These are phyloP conservation scores for Dendryphion nanum DNA, from an alignment of 2,329 filamentous ascomycete genomes.

Conservation along the genomic window DNA sequence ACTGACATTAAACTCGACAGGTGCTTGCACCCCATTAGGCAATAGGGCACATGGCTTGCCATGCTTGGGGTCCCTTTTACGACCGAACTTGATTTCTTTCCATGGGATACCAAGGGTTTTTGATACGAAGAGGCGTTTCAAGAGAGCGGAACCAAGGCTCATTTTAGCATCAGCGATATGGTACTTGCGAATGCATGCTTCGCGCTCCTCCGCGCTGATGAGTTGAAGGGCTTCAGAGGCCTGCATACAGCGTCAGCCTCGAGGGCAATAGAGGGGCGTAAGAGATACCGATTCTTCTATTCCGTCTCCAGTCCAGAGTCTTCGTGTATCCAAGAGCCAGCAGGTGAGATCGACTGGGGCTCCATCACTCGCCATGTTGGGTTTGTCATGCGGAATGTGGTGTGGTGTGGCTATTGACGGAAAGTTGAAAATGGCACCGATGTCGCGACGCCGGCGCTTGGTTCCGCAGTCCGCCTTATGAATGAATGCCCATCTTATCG, in stretches of 20 bases:
- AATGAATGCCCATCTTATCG: background rate
- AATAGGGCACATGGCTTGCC: slow-evolving; percentile 53
- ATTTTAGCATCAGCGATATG: slow-evolving; percentile 72
- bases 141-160: slow-evolving; percentile 67
- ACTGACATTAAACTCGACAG: slow-evolving; percentile 71
- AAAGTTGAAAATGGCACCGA: too few relatives aligned
- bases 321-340: slow-evolving; percentile 51
- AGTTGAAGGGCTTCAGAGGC: slow-evolving; percentile 44
- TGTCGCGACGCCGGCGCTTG: too few relatives aligned
- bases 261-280: background rate
- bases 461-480: background rate
- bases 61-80: slow-evolving; percentile 52
- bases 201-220: slow-evolving; percentile 54
- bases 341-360: slow-evolving; percentile 35
- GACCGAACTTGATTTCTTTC: slow-evolving; percentile 56
- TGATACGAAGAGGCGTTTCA: slow-evolving; percentile 70
- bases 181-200: slow-evolving; percentile 60
- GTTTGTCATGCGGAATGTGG: too few relatives aligned
- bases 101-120: slow-evolving; percentile 60
- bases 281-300: slow-evolving; percentile 40
- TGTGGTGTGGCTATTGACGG: slow-evolving; percentile 4
- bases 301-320: slow-evolving; percentile 46
- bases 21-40: slow-evolving; percentile 34
- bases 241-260: slow-evolving; percentile 17
- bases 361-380: slow-evolving; percentile 14